A percentile compares a stretch with the other conserved stretches of the same genome.
These are phyloP conservation scores for Fusarium coicis DNA, from an alignment of 2,329 filamentous ascomycete species.

Conservation along the genomic window DNA sequence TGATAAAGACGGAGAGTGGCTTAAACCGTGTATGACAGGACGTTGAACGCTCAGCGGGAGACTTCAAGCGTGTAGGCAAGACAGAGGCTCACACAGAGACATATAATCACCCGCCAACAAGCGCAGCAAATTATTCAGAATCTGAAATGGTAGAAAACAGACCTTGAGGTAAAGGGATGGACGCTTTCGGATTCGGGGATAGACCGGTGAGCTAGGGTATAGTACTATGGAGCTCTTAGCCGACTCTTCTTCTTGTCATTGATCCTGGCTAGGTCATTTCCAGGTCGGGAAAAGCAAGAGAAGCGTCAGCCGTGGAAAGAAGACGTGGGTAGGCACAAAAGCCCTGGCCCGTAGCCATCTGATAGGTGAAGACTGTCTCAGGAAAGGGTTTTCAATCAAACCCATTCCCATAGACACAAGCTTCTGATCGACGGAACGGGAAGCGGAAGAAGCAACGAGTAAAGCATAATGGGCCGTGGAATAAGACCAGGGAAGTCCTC, in stretches of 20 bases:
- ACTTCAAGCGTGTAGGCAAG: conserved; percentile 25
- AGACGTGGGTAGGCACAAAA: conserved; percentile 21
- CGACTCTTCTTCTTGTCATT: conserved; percentile 34
- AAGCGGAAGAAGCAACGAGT: conserved; percentile 33
- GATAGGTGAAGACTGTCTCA: conserved; percentile 33
- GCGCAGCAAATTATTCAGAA: conserved; percentile 27
- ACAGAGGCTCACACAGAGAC: conserved; percentile 19
- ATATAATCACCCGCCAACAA: conserved; percentile 26
- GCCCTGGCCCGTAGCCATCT: conserved; percentile 32
- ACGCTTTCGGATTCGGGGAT: conserved; percentile 31
- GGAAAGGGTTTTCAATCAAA: conserved; percentile 14
- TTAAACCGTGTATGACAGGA: conserved; percentile 40
- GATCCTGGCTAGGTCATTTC: conserved; percentile 38
- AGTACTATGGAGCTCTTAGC: conserved; percentile 40
- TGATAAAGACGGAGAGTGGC: conserved; percentile 38
- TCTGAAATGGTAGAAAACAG: conserved; percentile 8
- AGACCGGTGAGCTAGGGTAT: conserved; percentile 39
- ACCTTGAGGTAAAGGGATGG: conserved; percentile 19
- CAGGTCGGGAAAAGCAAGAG: conserved; percentile 38
- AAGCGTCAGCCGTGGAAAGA: conserved; percentile 39
- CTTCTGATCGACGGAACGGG: conserved; percentile 30
- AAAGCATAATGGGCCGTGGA: conserved; percentile 8
- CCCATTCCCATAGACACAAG: conserved; percentile 9
- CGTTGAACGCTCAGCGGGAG: conserved; percentile 26
- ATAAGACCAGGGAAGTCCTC: conserved; percentile 26